These are phyloP conservation scores for Strigomonas culicis DNA, from an alignment of 208 protist genomes.

Conservation along the genomic window DNA sequence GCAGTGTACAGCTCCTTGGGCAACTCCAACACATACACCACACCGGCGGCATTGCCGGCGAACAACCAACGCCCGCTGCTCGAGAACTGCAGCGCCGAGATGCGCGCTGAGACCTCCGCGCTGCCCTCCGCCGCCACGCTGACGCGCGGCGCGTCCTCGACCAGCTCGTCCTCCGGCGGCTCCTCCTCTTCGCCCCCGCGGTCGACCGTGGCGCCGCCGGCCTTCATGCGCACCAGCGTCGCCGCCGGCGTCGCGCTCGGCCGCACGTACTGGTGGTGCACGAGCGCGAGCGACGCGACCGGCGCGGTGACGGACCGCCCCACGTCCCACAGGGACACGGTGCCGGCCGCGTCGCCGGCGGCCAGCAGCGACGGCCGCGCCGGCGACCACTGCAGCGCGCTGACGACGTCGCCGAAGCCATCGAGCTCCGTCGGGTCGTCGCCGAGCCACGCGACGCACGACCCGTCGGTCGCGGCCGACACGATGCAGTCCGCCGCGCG, in stretches of 20 bases:
- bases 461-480: conserved; percentile 41
- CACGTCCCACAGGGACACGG: conserved; percentile 60
- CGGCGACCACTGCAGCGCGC: conserved; percentile 61
- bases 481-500: conserved; percentile 38
- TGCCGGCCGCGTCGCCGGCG: conserved; percentile 50
- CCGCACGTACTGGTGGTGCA: background rate
- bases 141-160: background rate
- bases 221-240: conserved; percentile 13
- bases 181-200: background rate
- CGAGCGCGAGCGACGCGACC: conserved; percentile 31
- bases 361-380: conserved; percentile 55
- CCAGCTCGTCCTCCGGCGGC: background rate
- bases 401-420: conserved; percentile 49
- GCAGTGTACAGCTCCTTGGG: conserved; percentile 13
- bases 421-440: conserved; percentile 32
- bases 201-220: conserved; percentile 14
- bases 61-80: conserved; percentile 57
- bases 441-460: conserved; percentile 55
- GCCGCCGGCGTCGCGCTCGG: conserved; percentile 11
- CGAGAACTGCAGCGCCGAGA: conserved; percentile 59
- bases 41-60: conserved; percentile 36
- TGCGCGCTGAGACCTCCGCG: conserved; percentile 16
- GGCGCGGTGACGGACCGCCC: conserved; percentile 34
- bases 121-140: background rate
- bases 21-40: conserved; percentile 51